These are phyloP conservation scores for Catunica adiposa DNA, from an alignment of 2,329 filamentous ascomycete species.

Conservation along the genomic window DNA sequence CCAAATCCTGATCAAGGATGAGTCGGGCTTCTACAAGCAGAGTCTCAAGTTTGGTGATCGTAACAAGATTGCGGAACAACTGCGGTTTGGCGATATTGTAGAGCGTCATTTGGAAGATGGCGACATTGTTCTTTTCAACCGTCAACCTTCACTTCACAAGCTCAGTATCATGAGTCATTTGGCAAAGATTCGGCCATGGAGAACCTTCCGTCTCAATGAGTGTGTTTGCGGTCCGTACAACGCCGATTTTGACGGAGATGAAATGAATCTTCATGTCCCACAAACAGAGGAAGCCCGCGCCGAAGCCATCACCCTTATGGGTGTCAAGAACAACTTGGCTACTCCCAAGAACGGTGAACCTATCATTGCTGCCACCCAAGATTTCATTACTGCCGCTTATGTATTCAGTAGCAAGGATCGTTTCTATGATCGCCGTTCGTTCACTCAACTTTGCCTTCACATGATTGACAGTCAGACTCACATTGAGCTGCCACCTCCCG, in stretches of 20 bases:
- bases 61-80: constrained; percentile 51
- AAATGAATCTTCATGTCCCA: constrained; percentile 97
- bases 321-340: constrained; percentile 87
- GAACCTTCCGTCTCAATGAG: constrained; percentile 92
- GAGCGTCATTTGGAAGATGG: constrained; percentile 90
- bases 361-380: constrained; percentile 96
- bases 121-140: constrained; percentile 94
- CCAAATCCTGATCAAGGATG: constrained; percentile 54
- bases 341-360: constrained; percentile 97
- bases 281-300: constrained; percentile 93
- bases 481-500: constrained; percentile 72
- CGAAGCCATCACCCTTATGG: constrained; percentile 93
- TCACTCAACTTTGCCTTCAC: constrained; percentile 78
- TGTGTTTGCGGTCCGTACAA: constrained; percentile 98
- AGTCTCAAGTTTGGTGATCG: constrained; percentile 61
- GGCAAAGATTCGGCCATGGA: constrained; percentile 83
- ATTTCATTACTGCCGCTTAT: constrained; percentile 95
- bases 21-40: constrained; percentile 49
- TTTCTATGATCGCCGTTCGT: constrained; percentile 78
- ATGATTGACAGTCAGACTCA: constrained; percentile 73
- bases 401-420: constrained; percentile 80
- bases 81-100: constrained; percentile 73
- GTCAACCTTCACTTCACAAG: constrained; percentile 93
- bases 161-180: constrained; percentile 95
- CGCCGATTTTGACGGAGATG: constrained; percentile 95